Base-by-base conservation (phyloP, 2,329 filamentous ascomycete species). In the Alternaria postmessia region DNA sequence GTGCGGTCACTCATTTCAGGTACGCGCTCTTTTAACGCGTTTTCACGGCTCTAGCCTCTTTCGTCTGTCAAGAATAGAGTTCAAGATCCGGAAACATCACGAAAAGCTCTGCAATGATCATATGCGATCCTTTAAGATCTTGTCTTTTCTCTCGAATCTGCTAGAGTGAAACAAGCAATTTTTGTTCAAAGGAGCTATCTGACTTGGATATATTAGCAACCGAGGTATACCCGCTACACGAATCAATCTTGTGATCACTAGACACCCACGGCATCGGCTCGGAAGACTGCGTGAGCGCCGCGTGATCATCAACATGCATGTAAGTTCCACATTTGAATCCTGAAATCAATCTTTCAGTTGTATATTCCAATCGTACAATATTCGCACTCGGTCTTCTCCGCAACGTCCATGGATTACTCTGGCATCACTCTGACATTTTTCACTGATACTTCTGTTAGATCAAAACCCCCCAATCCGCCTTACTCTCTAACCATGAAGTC, bases 401-500 rank as follows among this genome's bases (percentile, higher is more conserved):
- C 2, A 9, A n/a, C 9, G 3, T 16, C 28, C 9, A 30, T 2
- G 28, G 11, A 11, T 30, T 30, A 11, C 28, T n/a, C 8, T 12
- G 9, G 42, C 16, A 28, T 11, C 24, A n/a, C 16, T 6, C 12
- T n/a, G 5, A 4, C 3, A 11, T 7, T 16, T 14, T n/a, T 7
- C 9, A 18, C 60, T 55, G 39, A 46, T 34, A 32, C 16, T 16
- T 11, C 48, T 28, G 55, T n/a, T 61, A 91, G 85, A 86, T 93
- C 72, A 80, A 92, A 69, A 89, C 91, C 72, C 82, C 89, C 3
- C 89, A 92, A 74, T 87, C 87, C 30, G 89, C 89, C 5, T 84
- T 89, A 42, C 82, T 93, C 71, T 87, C 88, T 75, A 93, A 93
- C 77, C 89, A 87, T 65, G 91, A 93, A 81, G 89, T 93, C 64